Percentiles rank a stretch among this genome's conserved stretches.
These are phyloP conservation scores for Papiliotrema flavescens DNA, from an alignment of 1,284 basidiomycete genomes.

Conservation along the genomic window DNA sequence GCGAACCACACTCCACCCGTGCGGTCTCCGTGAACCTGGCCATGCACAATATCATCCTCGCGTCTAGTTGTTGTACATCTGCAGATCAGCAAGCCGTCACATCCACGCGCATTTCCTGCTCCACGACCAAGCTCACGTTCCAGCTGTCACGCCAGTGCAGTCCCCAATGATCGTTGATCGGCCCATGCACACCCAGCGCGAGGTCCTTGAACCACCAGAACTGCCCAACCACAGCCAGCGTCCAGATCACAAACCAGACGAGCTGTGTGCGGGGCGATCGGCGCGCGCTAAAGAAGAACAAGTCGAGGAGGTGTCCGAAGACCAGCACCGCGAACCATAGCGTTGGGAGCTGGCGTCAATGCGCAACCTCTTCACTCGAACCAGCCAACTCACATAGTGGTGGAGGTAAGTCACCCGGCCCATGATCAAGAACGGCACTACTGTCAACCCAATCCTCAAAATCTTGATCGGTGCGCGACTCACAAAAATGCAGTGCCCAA, in stretches of 20 bases:
- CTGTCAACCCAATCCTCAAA: neutral
- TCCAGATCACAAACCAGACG: conserved; percentile 64
- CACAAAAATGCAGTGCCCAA: conserved; percentile 87
- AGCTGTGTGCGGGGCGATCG: conserved; percentile 63
- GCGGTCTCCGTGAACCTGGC: too few species aligned
- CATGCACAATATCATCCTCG: neutral
- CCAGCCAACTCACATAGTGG: conserved; percentile 49
- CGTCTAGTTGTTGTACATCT: conserved; percentile 15
- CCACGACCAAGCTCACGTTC: conserved; percentile 34
- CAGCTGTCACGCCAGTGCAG: conserved; percentile 63
- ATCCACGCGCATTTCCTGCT: neutral
- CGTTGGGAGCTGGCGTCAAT: conserved; percentile 70
- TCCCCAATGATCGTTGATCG: conserved; percentile 73
- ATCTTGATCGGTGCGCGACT: conserved; percentile 40
- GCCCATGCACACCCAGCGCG: conserved; percentile 83
- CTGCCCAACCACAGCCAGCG: conserved; percentile 62
- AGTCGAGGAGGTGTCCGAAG: conserved; percentile 84
- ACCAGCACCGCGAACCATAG: conserved; percentile 94
- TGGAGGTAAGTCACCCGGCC: conserved; percentile 62
- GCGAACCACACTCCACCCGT: too few species aligned
- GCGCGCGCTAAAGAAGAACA: conserved; percentile 77
- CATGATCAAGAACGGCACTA: conserved; percentile 94
- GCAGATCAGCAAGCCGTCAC: neutral
- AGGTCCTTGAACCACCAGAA: conserved; percentile 95
- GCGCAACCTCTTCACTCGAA: neutral